Evolutionary conservation across 768 basidiomycete genomes (phyloP).

Genomic region (Termitomyces sp.): DNA sequence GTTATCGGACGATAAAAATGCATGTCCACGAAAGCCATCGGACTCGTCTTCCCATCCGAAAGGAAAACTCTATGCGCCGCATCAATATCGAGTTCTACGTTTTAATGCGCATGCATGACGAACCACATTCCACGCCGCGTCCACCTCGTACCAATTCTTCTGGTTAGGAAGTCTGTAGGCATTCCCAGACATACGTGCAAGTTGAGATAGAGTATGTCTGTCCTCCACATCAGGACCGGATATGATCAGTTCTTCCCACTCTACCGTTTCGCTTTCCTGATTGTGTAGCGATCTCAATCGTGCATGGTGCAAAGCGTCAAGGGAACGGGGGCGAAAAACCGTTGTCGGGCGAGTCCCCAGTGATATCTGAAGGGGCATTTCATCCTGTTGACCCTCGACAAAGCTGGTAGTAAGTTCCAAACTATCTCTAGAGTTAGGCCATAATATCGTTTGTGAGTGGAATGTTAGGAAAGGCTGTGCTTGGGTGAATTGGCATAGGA

Average conservation of each 20-base stretch:
- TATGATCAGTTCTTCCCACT: constrained; percentile 67
- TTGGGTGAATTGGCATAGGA: neutral
- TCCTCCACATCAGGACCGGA: constrained; percentile 77
- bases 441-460: constrained; percentile 9
- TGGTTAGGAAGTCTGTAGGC: constrained; percentile 75
- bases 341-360: constrained; percentile 48
- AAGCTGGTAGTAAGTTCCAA: constrained; percentile 7
- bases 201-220: constrained; percentile 69
- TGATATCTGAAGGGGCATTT: constrained; percentile 3
- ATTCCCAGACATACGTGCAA: constrained; percentile 86
- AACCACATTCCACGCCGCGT: constrained; percentile 64
- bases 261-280: constrained; percentile 43
- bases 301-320: constrained; percentile 43
- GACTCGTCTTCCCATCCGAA: constrained; percentile 73
- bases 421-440: constrained; percentile 3
- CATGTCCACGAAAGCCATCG: constrained; percentile 89
- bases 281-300: constrained; percentile 45
- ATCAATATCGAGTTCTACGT: constrained; percentile 5
- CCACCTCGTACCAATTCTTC: constrained; percentile 80
- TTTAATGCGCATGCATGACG: constrained; percentile 11
- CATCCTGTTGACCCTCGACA: neutral
- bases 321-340: constrained; percentile 56
- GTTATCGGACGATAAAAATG: constrained; percentile 77
- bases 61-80: constrained; percentile 57
- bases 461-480: constrained; percentile 10